Evolutionary conservation across 2,329 filamentous ascomycete genomes (phyloP).

Genomic region (Ophiostoma sp.): DNA sequence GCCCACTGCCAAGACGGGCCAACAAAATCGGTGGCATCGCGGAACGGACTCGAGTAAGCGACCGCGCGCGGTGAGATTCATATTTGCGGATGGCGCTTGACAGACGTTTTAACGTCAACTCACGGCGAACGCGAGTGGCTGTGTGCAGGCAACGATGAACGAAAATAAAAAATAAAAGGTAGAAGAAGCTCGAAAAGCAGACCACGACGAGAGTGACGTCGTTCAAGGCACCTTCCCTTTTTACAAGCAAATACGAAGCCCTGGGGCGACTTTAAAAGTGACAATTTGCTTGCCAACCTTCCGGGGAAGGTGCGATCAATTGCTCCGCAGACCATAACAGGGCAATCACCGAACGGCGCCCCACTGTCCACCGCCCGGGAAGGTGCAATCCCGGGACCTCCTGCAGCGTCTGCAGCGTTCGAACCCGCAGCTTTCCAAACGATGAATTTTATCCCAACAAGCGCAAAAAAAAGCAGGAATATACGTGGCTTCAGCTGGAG

Average conservation of each 20-base stretch:
- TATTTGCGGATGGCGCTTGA: not conserved
- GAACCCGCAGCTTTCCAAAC: not conserved
- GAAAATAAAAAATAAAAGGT: not conserved
- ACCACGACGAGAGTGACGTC: too few species aligned
- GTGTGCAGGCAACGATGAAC: not conserved
- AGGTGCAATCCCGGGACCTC: conserved; percentile 4
- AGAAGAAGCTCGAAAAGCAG: not conserved
- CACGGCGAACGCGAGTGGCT: not conserved
- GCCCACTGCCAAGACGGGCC: too few species aligned
- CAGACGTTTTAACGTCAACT: too few species aligned
- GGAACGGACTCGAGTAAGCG: not conserved
- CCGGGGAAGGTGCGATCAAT: conserved; percentile 16
- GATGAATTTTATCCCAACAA: not conserved
- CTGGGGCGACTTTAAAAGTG: not conserved
- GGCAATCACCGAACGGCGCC: not conserved
- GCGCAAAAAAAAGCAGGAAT: not conserved
- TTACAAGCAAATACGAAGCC: not conserved
- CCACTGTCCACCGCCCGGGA: not conserved
- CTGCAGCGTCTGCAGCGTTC: not conserved
- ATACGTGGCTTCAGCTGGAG: not conserved
- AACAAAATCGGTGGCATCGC: not conserved
- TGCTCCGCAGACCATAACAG: not conserved
- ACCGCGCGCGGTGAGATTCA: not conserved
- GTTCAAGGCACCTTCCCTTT: not conserved
- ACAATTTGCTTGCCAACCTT: not conserved